Conservation (phyloP, 176 grass and related monocot species). For the Elymus sibiricus region DNA sequence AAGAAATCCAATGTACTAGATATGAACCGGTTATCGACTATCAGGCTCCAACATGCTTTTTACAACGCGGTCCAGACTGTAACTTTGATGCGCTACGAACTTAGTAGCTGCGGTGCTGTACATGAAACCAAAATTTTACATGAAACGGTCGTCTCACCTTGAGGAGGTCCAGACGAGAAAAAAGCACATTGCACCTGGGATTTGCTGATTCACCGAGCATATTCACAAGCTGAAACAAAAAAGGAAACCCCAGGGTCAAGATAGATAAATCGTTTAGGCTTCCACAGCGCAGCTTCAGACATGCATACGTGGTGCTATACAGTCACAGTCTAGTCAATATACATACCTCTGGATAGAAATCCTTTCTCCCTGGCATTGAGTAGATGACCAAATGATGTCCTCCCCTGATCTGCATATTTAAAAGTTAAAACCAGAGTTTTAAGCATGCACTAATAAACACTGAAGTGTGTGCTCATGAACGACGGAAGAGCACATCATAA, state of each 20-base stretch:
- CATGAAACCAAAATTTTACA: not conserved
- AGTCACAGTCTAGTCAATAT: not conserved
- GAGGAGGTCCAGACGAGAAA: constrained; percentile 70
- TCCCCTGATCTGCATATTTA: constrained; percentile 77
- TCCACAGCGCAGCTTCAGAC: not conserved
- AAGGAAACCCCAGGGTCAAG: not conserved
- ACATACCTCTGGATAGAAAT: constrained; percentile 86
- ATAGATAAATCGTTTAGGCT: not conserved
- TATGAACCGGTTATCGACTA: no score
- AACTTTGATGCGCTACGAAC: no score
- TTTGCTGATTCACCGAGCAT: constrained; percentile 73
- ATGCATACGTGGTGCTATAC: not conserved
- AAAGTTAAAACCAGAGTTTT: not conserved
- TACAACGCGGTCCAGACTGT: not conserved
- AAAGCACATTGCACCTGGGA: constrained; percentile 70
- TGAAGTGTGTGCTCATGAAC: not conserved
- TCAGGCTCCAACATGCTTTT: not conserved
- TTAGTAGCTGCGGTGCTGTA: no score
- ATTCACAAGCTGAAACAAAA: constrained; percentile 68
- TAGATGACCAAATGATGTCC: constrained; percentile 73
- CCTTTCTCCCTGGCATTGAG: constrained; percentile 78
- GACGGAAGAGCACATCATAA: not conserved
- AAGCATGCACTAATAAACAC: not conserved
- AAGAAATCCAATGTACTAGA: not conserved
- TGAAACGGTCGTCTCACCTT: constrained; percentile 48